Percentiles rank a stretch among this genome's conserved stretches.
phyloP scores from a whole-genome alignment of 345 rosid species.

The Populus simonii region DNA sequence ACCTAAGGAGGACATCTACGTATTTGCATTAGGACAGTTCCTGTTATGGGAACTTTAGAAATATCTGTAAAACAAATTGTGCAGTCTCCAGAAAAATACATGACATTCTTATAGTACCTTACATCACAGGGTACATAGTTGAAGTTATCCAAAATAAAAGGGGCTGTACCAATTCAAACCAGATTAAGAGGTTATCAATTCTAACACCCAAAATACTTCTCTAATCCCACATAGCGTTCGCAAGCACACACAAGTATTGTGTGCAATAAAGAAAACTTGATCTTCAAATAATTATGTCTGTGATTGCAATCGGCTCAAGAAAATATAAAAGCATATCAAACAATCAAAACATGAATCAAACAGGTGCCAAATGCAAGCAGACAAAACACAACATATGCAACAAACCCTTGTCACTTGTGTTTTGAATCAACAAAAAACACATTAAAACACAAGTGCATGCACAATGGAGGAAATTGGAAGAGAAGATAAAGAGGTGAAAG shows the following conservation, averaged over 20 bases:
- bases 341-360: neutral
- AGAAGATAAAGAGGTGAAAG: neutral
- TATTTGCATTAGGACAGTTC: neutral
- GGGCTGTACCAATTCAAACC: neutral
- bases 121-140: neutral
- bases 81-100: neutral
- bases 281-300: neutral
- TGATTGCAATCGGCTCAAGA: neutral
- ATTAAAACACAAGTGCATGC: neutral
- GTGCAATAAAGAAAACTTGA: neutral
- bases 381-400: neutral
- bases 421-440: neutral
- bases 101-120: neutral
- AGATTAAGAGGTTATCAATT: neutral
- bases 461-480: neutral
- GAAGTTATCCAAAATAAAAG: neutral
- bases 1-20: neutral
- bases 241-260: too few species aligned
- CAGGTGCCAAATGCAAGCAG: neutral
- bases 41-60: neutral
- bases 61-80: neutral
- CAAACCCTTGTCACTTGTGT: neutral
- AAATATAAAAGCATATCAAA: neutral
- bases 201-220: neutral
- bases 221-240: neutral